A percentile compares a stretch with the other conserved stretches of the same genome.
Conservation (phyloP, 805 yeast genomes). For the Kluyveromyces nonfermentans region DNA sequence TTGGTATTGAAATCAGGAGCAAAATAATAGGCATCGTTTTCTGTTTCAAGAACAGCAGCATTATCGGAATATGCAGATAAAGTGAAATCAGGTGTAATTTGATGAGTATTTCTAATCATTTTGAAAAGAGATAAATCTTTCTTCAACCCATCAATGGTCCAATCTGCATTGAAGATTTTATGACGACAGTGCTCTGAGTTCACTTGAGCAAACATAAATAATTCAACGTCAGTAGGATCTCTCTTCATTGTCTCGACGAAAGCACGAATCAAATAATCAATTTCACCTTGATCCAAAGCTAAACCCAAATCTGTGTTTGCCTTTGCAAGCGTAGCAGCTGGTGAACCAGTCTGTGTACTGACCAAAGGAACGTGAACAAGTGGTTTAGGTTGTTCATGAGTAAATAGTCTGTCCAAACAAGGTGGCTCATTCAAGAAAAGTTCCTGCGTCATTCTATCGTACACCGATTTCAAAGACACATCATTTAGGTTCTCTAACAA, state of each 20-base stretch:
- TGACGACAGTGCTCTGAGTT: conserved; percentile 99
- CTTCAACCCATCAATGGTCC: conserved; percentile 83
- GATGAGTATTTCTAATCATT: conserved; percentile 94
- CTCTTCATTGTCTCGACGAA: conserved; percentile 68
- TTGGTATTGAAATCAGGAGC: conserved; percentile 69
- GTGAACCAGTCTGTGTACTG: conserved; percentile 24
- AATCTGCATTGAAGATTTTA: conserved; percentile 95
- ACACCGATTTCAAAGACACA: conserved; percentile 59
- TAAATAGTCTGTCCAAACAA: conserved; percentile 58
- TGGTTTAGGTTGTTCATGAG: conserved; percentile 73
- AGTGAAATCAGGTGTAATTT: conserved; percentile 68
- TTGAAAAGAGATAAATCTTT: conserved; percentile 73
- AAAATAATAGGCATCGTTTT: conserved; percentile 58
- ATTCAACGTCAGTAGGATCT: conserved; percentile 95
- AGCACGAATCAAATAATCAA: conserved; percentile 75
- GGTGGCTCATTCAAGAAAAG: conserved; percentile 56
- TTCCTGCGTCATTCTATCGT: conserved; percentile 91
- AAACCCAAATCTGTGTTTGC: conserved; percentile 83
- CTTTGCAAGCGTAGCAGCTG: conserved; percentile 48
- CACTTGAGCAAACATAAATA: conserved; percentile 98
- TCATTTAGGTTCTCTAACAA: conserved; percentile 44
- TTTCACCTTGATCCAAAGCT: conserved; percentile 92
- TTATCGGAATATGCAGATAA: conserved; percentile 94
- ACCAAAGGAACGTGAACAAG: conserved; percentile 64
- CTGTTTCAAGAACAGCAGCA: conserved; percentile 73